Percentiles rank a stretch among this genome's conserved stretches.
These are phyloP conservation scores for Globisporangium nodosum DNA, from an alignment of 352 stramenopile species.

Conservation along the genomic window DNA sequence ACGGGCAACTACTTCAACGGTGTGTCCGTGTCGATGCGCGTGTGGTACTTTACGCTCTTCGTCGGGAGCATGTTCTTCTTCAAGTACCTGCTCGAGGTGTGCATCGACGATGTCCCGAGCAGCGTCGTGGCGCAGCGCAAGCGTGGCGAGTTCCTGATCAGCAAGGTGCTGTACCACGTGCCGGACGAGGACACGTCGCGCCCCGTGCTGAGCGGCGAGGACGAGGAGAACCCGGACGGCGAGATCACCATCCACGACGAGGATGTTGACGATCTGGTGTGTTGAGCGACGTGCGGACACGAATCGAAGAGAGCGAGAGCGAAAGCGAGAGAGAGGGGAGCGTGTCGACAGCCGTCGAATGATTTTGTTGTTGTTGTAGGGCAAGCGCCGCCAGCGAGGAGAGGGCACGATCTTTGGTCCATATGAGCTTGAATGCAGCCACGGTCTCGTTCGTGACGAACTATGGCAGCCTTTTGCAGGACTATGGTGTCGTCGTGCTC, in stretches of 20 bases:
- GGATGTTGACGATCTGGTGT: constrained; percentile 28
- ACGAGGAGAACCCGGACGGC: constrained; percentile 31
- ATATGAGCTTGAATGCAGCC: no score
- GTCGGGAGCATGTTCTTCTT: constrained; percentile 78
- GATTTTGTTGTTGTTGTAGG: no score
- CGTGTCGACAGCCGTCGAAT: no score
- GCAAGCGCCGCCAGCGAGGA: no score
- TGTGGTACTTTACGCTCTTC: constrained; percentile 82
- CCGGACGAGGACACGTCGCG: constrained; percentile 54
- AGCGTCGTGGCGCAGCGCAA: constrained; percentile 70
- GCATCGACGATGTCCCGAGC: constrained; percentile 68
- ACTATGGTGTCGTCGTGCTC: no score
- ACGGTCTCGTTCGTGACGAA: no score
- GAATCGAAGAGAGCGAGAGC: no score
- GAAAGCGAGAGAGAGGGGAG: no score
- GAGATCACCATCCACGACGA: constrained; percentile 54
- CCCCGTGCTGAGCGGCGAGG: constrained; percentile 21
- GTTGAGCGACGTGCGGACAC: background rate
- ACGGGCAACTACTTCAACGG: constrained; percentile 79
- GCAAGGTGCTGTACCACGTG: constrained; percentile 83
- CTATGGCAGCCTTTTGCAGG: no score
- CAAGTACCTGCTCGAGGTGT: constrained; percentile 71
- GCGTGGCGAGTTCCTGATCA: constrained; percentile 80
- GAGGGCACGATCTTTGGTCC: no score
- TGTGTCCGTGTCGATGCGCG: constrained; percentile 39